A percentile compares a stretch with the other conserved stretches of the same genome.
Conservation (phyloP, 208 protist species). For the Acanthamoeba quina region DNA sequence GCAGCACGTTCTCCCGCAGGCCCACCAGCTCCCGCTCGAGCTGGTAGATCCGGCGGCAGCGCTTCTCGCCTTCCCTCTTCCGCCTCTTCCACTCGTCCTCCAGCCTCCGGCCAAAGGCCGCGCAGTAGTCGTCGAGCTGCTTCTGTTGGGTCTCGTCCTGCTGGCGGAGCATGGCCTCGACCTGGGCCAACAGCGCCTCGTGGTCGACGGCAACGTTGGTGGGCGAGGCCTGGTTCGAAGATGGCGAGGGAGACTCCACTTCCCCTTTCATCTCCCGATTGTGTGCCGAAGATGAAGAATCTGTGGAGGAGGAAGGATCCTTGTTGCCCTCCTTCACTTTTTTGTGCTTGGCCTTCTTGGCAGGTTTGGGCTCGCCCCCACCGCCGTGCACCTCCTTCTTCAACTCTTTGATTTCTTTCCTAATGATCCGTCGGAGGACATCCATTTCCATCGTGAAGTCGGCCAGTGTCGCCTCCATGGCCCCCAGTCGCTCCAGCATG, state of each 20-base stretch:
- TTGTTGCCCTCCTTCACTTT: not conserved
- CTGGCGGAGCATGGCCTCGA: not conserved
- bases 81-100: not conserved
- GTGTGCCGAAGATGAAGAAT: not conserved
- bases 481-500: not conserved
- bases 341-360: not conserved
- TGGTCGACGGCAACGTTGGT: not conserved
- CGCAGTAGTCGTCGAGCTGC: not conserved
- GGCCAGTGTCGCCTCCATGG: not conserved
- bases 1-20: constrained; percentile 45
- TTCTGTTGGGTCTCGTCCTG: not conserved
- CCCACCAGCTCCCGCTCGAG: constrained; percentile 26
- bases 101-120: not conserved
- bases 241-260: not conserved
- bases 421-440: not conserved
- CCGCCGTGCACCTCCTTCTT: not conserved
- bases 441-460: constrained; percentile 30
- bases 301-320: not conserved
- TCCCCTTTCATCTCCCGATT: not conserved
- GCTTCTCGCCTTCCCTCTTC: constrained; percentile 9
- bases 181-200: not conserved
- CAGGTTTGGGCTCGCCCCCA: not conserved
- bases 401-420: constrained; percentile 38
- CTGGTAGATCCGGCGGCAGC: not conserved
- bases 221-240: not conserved